Percentiles rank a stretch among this genome's conserved stretches.
phyloP scores from a whole-genome alignment of 768 basidiomycete genomes.

The Lactarius quietus region DNA sequence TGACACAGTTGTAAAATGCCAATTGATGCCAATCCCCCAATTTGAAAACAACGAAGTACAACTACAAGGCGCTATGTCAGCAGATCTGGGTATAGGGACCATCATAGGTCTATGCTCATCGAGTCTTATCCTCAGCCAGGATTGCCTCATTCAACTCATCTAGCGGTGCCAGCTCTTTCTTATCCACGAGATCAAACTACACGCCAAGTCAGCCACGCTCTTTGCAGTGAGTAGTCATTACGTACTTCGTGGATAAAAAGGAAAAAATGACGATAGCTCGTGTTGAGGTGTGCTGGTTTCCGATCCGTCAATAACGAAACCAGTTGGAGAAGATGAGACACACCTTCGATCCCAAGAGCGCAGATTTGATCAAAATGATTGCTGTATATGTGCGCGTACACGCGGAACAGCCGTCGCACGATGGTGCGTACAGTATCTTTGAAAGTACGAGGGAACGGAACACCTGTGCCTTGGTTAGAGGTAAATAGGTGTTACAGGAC shows the following conservation, averaged over 20 bases:
- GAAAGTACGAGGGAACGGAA: constrained; percentile 19
- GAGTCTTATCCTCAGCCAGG: constrained; percentile 50
- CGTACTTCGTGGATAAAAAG: constrained; percentile 91
- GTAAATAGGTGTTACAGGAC: neutral
- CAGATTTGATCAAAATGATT: constrained; percentile 99
- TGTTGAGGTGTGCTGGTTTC: constrained; percentile 87
- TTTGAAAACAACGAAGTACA: neutral
- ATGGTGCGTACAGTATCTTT: constrained; percentile 87
- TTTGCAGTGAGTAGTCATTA: constrained; percentile 1
- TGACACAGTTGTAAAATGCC: neutral
- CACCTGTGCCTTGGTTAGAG: constrained; percentile 7
- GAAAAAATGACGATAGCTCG: constrained; percentile 97
- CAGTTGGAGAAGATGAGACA: constrained; percentile 18
- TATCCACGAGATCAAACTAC: constrained; percentile 91
- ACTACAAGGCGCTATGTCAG: neutral
- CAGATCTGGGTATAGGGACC: neutral
- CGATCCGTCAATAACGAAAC: neutral
- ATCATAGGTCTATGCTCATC: constrained; percentile 24
- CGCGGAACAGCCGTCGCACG: constrained; percentile 87
- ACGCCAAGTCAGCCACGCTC: constrained; percentile 9
- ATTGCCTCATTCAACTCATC: constrained; percentile 96
- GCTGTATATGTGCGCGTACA: constrained; percentile 98
- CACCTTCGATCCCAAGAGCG: constrained; percentile 96
- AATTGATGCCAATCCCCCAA: neutral
- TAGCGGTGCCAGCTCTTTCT: constrained; percentile 91